Conservation (phyloP, 768 basidiomycete species). For the Leucocoprinus birnbaumii region DNA sequence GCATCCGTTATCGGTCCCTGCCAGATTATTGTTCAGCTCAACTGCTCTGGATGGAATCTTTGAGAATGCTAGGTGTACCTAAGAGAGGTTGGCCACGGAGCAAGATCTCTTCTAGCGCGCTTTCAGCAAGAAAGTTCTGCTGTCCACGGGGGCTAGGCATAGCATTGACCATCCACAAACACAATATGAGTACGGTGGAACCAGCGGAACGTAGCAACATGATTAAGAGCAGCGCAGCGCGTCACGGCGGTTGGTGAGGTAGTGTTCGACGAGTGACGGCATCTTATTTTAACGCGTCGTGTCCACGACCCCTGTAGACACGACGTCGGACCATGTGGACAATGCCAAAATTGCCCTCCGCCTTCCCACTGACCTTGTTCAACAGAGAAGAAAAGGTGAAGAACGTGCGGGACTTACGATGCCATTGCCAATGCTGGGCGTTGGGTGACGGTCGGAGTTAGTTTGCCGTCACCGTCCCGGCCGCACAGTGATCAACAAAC, state of each 20-base stretch:
- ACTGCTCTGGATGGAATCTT: not conserved
- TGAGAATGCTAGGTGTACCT: not conserved
- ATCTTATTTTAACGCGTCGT: too few relatives aligned
- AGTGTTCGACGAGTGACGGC: too few relatives aligned
- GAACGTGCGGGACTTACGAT: not conserved
- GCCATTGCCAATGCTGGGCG: too few relatives aligned
- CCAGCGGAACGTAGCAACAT: too few relatives aligned
- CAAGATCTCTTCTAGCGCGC: constrained; percentile 5
- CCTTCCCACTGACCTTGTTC: not conserved
- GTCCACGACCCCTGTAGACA: too few relatives aligned
- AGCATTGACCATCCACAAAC: not conserved
- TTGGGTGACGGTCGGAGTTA: too few relatives aligned
- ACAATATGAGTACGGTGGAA: not conserved
- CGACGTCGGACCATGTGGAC: too few relatives aligned
- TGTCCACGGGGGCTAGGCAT: not conserved
- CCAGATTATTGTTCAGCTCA: not conserved
- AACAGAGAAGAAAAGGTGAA: not conserved
- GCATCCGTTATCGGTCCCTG: constrained; percentile 34
- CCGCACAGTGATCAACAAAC: too few relatives aligned
- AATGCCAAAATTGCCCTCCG: not conserved
- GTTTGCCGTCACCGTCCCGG: too few relatives aligned
- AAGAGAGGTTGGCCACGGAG: constrained; percentile 6
- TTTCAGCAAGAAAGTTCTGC: not conserved
- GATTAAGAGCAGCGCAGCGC: too few relatives aligned
- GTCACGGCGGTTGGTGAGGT: too few relatives aligned